These are phyloP conservation scores for Chlorella sp. DNA, from an alignment of 139 green algal genomes.

Conservation along the genomic window DNA sequence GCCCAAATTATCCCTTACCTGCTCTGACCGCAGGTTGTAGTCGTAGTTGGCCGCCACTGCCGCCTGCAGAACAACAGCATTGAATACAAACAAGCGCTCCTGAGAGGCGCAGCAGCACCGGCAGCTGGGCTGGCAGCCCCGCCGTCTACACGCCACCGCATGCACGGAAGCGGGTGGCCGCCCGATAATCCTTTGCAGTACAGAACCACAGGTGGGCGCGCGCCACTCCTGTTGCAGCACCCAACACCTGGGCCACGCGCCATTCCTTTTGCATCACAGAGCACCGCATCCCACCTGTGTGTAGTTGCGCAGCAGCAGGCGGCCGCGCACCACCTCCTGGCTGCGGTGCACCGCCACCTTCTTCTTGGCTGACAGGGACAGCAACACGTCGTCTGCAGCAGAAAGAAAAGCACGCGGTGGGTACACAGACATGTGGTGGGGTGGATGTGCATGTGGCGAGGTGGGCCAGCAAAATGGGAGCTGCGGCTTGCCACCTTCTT, in stretches of 20 bases:
- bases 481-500: no score
- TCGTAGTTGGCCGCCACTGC: constrained; percentile 34
- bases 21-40: constrained; percentile 41
- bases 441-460: no score
- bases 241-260: no score
- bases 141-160: no score
- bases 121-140: not conserved
- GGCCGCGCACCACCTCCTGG: constrained; percentile 11
- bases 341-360: constrained; percentile 32
- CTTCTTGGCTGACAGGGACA: constrained; percentile 44
- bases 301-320: constrained; percentile 39
- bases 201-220: no score
- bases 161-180: not conserved
- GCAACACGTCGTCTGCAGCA: constrained; percentile 25
- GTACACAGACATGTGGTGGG: no score
- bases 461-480: no score
- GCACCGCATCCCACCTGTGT: not conserved
- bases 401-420: not conserved
- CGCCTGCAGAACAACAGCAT: not conserved
- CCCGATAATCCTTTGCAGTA: no score
- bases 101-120: not conserved
- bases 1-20: constrained; percentile 9
- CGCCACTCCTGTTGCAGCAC: no score
- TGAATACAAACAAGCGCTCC: not conserved
- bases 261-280: no score